These are phyloP conservation scores for Dentipellis sp. DNA, from an alignment of 768 basidiomycete genomes.

Conservation along the genomic window DNA sequence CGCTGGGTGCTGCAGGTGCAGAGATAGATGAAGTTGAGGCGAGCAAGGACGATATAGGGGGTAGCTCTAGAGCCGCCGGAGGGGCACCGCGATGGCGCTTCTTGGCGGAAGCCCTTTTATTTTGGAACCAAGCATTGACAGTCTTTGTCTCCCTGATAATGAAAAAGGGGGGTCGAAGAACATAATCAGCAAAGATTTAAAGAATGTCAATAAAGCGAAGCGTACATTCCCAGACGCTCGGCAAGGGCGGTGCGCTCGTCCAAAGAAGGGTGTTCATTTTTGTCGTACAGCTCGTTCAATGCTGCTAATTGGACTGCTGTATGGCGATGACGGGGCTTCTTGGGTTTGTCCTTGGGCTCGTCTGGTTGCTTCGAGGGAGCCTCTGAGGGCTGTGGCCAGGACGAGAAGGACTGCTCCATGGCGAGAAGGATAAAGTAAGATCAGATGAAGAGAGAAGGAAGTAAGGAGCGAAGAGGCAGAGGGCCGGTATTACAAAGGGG, in stretches of 20 bases:
- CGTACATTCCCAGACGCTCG: slow-evolving; percentile 69
- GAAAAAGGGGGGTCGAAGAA: slow-evolving; percentile 8
- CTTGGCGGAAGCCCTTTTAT: slow-evolving; percentile 77
- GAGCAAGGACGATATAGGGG: slow-evolving; percentile 25
- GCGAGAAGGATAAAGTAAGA: slow-evolving; percentile 14
- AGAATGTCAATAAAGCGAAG: slow-evolving; percentile 14
- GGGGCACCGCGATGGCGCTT: slow-evolving; percentile 36
- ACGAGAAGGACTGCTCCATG: slow-evolving; percentile 20
- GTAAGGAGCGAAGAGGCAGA: slow-evolving; percentile 7
- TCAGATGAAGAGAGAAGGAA: slow-evolving; percentile 4
- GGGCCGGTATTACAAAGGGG: slow-evolving; percentile 9
- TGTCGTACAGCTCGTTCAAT: slow-evolving; percentile 71
- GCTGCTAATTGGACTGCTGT: slow-evolving; percentile 62
- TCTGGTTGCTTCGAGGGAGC: slow-evolving; percentile 16
- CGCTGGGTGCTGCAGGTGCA: slow-evolving; percentile 24
- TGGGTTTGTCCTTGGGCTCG: slow-evolving; percentile 35
- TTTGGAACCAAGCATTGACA: slow-evolving; percentile 83
- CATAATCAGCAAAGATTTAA: not conserved
- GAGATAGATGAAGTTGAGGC: slow-evolving; percentile 30
- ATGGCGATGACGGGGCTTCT: slow-evolving; percentile 77
- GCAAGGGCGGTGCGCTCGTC: slow-evolving; percentile 62
- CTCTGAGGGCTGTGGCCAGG: slow-evolving; percentile 7
- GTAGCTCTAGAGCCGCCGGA: slow-evolving; percentile 17
- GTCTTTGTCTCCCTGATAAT: slow-evolving; percentile 68
- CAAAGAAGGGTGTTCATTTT: slow-evolving; percentile 64